Evolutionary conservation across 352 stramenopile species (phyloP).

Genomic region (Elongisporangium senticosum): DNA sequence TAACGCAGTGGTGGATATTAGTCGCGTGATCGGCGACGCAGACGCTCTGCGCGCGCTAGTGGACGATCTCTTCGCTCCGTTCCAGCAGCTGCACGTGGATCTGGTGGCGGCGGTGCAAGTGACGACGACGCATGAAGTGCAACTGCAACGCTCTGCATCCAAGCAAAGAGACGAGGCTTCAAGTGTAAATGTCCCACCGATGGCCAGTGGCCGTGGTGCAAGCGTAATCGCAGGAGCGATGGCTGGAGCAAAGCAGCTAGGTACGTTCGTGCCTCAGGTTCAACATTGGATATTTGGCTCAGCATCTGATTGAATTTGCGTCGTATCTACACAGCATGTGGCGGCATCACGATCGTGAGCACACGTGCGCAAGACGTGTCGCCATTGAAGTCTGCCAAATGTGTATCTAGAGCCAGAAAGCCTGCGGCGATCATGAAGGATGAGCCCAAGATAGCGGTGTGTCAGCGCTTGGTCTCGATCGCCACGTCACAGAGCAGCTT

Average conservation of each 20-base stretch:
- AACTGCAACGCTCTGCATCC: neutral
- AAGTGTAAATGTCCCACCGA: neutral
- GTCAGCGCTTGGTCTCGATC: conserved; percentile 19
- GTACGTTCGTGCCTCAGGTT: conserved; percentile 10
- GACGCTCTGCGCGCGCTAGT: conserved; percentile 26
- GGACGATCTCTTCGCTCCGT: conserved; percentile 32
- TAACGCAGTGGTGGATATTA: conserved; percentile 38
- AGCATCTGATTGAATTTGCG: neutral
- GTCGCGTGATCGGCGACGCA: conserved; percentile 25
- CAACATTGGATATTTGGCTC: neutral
- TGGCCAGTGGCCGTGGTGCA: conserved; percentile 20
- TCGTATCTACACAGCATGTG: conserved; percentile 24
- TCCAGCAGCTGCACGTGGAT: conserved; percentile 35
- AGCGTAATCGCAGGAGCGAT: conserved; percentile 39
- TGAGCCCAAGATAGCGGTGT: conserved; percentile 12
- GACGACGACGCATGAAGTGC: conserved; percentile 9
- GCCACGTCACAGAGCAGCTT: conserved; percentile 16
- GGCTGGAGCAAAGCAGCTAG: conserved; percentile 30
- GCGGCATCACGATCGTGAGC: conserved; percentile 26
- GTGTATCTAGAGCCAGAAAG: neutral
- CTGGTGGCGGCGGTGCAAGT: conserved; percentile 41
- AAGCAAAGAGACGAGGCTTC: neutral
- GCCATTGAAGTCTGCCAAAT: neutral
- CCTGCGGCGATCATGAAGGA: neutral
- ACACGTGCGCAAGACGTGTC: conserved; percentile 4